These are phyloP conservation scores for Eragrostis nindensis DNA, from an alignment of 176 grass and related monocot species.

Conservation along the genomic window DNA sequence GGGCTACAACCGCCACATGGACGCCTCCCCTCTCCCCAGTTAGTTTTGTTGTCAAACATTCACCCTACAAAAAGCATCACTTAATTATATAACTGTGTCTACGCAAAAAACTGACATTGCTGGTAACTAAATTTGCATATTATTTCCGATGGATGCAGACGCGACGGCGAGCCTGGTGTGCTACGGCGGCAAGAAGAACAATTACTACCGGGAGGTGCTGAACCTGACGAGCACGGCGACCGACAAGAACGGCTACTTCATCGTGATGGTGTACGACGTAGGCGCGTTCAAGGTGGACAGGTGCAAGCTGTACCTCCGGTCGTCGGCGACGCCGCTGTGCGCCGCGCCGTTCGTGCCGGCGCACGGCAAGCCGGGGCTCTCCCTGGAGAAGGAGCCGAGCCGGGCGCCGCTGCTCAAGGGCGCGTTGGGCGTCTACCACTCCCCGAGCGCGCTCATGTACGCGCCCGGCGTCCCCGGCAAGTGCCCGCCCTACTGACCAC, in stretches of 20 bases:
- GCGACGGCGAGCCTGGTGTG: conserved; percentile 59
- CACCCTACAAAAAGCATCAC: background rate
- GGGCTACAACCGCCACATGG: conserved; percentile 48
- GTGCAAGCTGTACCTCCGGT: conserved; percentile 45
- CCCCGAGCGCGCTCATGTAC: conserved; percentile 49
- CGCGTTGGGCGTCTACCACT: conserved; percentile 15
- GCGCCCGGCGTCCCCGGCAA: conserved; percentile 7
- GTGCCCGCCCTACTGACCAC: conserved; percentile 5
- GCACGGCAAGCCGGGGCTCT: conserved; percentile 27
- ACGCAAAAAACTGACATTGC: too few relatives aligned
- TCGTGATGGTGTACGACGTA: conserved; percentile 53
- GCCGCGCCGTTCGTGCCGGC: conserved; percentile 32
- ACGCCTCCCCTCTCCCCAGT: conserved; percentile 45
- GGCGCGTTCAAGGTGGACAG: conserved; percentile 14
- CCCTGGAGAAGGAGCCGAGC: background rate
- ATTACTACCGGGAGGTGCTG: conserved; percentile 39
- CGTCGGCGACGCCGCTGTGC: conserved; percentile 40
- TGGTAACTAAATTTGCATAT: background rate
- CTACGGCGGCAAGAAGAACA: conserved; percentile 27
- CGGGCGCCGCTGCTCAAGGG: conserved; percentile 15
- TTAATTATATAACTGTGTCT: background rate
- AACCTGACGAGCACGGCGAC: conserved; percentile 49
- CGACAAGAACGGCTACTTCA: conserved; percentile 44
- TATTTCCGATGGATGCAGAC: background rate
- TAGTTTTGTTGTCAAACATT: background rate